phyloP scores from a whole-genome alignment of 305 asterid genomes.

The Solanum hybrid region DNA sequence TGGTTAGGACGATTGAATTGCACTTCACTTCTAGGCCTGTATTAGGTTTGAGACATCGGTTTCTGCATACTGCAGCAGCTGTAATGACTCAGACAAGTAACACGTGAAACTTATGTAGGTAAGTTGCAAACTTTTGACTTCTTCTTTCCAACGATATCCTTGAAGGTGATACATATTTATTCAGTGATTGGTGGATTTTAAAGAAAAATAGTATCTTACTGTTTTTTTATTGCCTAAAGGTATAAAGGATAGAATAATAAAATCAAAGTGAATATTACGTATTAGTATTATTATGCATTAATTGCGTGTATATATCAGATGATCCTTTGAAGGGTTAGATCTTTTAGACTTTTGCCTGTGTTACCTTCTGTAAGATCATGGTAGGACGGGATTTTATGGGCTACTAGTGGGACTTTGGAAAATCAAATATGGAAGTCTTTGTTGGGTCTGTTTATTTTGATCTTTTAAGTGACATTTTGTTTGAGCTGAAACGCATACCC shows the following conservation, averaged over 20 bases:
- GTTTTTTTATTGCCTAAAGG: neutral
- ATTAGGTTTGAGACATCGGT: neutral
- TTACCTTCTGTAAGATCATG: neutral
- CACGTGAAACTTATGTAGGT: neutral
- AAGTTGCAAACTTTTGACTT: neutral
- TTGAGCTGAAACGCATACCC: neutral
- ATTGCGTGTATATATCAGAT: neutral
- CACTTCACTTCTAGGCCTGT: neutral
- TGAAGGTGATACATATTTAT: neutral
- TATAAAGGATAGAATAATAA: neutral
- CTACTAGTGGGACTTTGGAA: neutral
- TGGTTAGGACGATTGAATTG: neutral
- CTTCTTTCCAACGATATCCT: neutral
- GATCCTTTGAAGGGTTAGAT: neutral
- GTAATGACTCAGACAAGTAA: neutral
- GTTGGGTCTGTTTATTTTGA: neutral
- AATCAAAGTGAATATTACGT: neutral
- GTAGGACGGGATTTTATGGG: neutral
- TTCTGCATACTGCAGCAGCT: neutral
- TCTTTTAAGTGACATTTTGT: neutral
- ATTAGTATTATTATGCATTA: neutral
- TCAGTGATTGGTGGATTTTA: neutral
- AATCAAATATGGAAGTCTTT: neutral
- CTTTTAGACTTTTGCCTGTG: neutral
- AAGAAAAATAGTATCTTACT: neutral